Conservation (phyloP, 2,329 filamentous ascomycete species). For the Phaeomoniella chlamydospora region DNA sequence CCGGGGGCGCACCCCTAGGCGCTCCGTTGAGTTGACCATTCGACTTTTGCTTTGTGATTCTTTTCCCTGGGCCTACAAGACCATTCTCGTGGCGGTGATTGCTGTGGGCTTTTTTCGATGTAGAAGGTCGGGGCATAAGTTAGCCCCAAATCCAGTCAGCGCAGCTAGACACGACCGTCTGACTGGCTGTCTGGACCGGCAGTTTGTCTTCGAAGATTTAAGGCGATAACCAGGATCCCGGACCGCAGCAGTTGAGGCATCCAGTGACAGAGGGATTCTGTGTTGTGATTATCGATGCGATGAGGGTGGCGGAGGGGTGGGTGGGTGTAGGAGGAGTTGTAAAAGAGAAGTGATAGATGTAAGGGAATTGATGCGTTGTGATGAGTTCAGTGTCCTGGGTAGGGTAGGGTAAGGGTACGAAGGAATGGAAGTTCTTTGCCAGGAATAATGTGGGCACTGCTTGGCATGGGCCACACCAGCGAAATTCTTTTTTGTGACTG, state of each 20-base stretch:
- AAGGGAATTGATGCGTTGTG: not conserved
- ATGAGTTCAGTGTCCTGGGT: not conserved
- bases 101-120: constrained; percentile 45
- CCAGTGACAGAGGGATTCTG: no score
- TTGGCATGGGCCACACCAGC: no score
- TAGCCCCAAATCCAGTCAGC: constrained; percentile 11
- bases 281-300: no score
- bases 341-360: not conserved
- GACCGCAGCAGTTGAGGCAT: not conserved
- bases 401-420: no score
- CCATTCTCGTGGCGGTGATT: constrained; percentile 77
- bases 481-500: no score
- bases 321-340: not conserved
- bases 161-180: constrained; percentile 11
- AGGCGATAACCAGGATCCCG: not conserved
- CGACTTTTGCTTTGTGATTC: constrained; percentile 44
- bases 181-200: constrained; percentile 13
- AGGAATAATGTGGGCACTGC: not conserved
- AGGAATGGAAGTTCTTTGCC: not conserved
- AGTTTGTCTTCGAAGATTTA: not conserved
- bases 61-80: constrained; percentile 63
- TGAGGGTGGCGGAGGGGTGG: not conserved
- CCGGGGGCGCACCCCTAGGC: constrained; percentile 24
- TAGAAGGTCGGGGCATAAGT: constrained; percentile 35
- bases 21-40: constrained; percentile 39